phyloP scores from a whole-genome alignment of 2,329 filamentous ascomycete species.

The Cladosporium colombiae region DNA sequence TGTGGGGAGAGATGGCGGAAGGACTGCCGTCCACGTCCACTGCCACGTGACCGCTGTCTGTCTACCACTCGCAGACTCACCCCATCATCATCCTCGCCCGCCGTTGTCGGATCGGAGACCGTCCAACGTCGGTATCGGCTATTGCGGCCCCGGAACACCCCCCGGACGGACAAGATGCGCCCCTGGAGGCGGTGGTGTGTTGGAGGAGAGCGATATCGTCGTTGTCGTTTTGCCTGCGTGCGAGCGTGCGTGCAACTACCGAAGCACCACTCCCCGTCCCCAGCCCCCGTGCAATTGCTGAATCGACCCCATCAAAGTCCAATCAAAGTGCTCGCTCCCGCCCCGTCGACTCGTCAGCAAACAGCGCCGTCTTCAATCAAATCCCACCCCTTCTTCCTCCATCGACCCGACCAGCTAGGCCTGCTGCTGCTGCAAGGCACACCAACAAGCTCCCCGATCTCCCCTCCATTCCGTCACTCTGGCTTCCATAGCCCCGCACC shows the following conservation, averaged over 20 bases:
- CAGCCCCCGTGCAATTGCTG: slow-evolving; percentile 2
- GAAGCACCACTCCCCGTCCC: not conserved
- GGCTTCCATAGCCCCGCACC: slow-evolving; percentile 24
- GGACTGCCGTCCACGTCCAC: not conserved
- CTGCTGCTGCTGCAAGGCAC: slow-evolving; percentile 19
- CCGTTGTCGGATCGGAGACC: slow-evolving; percentile 14
- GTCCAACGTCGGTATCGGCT: slow-evolving; percentile 7
- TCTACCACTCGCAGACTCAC: not conserved
- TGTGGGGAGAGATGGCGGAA: slow-evolving; percentile 9
- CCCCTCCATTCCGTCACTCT: slow-evolving; percentile 24
- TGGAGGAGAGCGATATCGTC: not conserved
- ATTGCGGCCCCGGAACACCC: slow-evolving; percentile 12
- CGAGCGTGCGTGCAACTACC: slow-evolving; percentile 1
- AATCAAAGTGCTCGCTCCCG: slow-evolving; percentile 14
- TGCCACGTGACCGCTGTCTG: not conserved
- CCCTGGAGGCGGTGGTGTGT: not conserved
- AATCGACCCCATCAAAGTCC: slow-evolving; percentile 1
- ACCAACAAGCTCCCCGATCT: slow-evolving; percentile 15
- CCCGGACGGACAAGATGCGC: not conserved
- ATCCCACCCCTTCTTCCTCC: not conserved
- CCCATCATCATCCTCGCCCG: not conserved
- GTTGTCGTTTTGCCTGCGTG: not conserved
- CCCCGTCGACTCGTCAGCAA: not conserved
- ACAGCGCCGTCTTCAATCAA: slow-evolving; percentile 10
- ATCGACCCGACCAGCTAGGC: slow-evolving; percentile 19